Evolutionary conservation across 495 filamentous ascomycete species (phyloP).

Genomic region (Neurospora sp.): DNA sequence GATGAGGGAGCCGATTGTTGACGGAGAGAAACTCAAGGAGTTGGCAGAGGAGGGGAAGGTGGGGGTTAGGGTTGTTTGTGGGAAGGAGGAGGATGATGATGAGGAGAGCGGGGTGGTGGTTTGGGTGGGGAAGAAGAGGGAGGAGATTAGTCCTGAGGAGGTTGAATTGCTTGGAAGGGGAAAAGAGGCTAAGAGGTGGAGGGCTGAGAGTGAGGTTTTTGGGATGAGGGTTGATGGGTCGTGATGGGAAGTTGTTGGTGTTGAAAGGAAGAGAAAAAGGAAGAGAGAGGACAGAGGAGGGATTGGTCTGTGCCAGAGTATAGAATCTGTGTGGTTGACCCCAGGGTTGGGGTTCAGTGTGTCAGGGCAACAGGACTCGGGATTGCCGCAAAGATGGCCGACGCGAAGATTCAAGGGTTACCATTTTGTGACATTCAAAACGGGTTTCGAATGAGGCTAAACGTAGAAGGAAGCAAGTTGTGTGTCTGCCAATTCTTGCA

Average conservation of each 20-base stretch:
- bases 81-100: background rate
- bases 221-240: background rate
- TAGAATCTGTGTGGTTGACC: too few species aligned
- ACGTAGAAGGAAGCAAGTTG: background rate
- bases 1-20: background rate
- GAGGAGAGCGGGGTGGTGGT: background rate
- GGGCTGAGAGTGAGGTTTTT: background rate
- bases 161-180: slow-evolving; percentile 3
- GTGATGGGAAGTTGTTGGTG: background rate
- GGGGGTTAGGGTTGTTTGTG: background rate
- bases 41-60: background rate
- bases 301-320: background rate
- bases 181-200: background rate
- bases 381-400: background rate
- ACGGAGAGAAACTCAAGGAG: background rate
- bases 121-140: background rate
- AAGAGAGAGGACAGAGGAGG: background rate
- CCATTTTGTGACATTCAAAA: background rate
- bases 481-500: background rate
- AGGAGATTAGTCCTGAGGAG: background rate
- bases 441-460: too few species aligned
- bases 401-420: background rate
- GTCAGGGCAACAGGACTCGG: background rate
- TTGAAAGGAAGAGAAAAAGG: background rate
- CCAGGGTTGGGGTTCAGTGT: background rate